A percentile compares a stretch with the other conserved stretches of the same genome.
These are phyloP conservation scores for Teratosphaeria pseudoeucalypti DNA, from an alignment of 2,329 filamentous ascomycete species.

Conservation along the genomic window DNA sequence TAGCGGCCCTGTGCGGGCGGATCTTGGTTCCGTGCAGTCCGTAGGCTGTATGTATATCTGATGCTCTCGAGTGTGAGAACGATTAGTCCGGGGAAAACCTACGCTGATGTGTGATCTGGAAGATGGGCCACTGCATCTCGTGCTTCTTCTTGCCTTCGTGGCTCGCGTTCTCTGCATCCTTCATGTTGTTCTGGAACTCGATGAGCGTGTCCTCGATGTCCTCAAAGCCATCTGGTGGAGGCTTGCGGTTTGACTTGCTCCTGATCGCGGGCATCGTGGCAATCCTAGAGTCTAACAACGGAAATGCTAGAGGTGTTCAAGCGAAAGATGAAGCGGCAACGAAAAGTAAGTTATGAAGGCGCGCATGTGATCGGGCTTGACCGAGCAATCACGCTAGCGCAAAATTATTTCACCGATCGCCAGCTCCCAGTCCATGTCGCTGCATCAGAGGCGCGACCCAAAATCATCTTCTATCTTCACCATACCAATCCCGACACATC, in stretches of 20 bases:
- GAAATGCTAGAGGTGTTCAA: neutral
- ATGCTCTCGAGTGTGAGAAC: neutral
- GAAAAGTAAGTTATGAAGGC: neutral
- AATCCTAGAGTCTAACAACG: neutral
- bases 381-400: neutral
- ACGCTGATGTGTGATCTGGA: constrained; percentile 92
- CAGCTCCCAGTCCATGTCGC: neutral
- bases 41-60: neutral
- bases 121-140: constrained; percentile 92
- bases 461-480: neutral
- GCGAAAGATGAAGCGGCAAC: neutral
- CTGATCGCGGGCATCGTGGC: constrained; percentile 63
- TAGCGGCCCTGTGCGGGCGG: constrained; percentile 13
- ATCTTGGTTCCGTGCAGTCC: neutral
- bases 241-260: constrained; percentile 65
- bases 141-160: constrained; percentile 72
- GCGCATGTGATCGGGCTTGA: neutral
- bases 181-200: constrained; percentile 84
- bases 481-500: neutral
- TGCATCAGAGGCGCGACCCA: neutral
- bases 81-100: constrained; percentile 27
- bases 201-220: constrained; percentile 81
- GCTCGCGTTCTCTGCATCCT: constrained; percentile 84
- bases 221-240: constrained; percentile 74
- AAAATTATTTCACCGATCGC: neutral